A percentile compares a stretch with the other conserved stretches of the same genome.
These are phyloP conservation scores for Tephrocybe sp. DNA, from an alignment of 768 basidiomycete genomes.

Conservation along the genomic window DNA sequence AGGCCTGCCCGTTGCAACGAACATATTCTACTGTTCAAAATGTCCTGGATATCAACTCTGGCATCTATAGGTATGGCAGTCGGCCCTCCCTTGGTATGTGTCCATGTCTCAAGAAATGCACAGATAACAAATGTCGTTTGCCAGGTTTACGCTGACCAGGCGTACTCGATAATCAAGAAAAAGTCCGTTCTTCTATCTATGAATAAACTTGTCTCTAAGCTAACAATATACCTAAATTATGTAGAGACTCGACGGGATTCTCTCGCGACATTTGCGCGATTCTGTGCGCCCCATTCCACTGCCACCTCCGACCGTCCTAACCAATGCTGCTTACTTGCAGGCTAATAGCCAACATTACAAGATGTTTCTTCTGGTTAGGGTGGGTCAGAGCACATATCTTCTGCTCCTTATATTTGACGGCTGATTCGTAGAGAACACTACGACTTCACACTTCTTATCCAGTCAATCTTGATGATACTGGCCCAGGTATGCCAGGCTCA, in stretches of 20 bases:
- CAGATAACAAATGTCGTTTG: not conserved
- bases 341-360: slow-evolving; percentile 78
- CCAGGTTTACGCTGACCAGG: slow-evolving; percentile 80
- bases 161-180: slow-evolving; percentile 75
- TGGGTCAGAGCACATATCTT: slow-evolving; percentile 19
- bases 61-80: slow-evolving; percentile 83
- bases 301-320: slow-evolving; percentile 9
- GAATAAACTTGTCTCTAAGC: no score
- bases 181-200: slow-evolving; percentile 39
- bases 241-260: slow-evolving; percentile 81
- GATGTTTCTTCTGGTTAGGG: slow-evolving; percentile 92
- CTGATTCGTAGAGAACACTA: slow-evolving; percentile 49
- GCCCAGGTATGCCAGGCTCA: slow-evolving; percentile 61
- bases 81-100: slow-evolving; percentile 65
- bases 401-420: not conserved
- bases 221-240: slow-evolving; percentile 6
- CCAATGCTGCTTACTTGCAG: slow-evolving; percentile 30
- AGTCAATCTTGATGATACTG: slow-evolving; percentile 82
- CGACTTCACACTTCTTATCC: slow-evolving; percentile 73
- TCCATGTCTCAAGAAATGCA: not conserved
- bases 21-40: slow-evolving; percentile 1
- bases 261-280: slow-evolving; percentile 87
- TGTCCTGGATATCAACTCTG: slow-evolving; percentile 61
- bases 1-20: no score
- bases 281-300: slow-evolving; percentile 41